A percentile compares a stretch with the other conserved stretches of the same genome.
phyloP scores from a whole-genome alignment of 106 monocot species.

The Dendrobium chrysotoxum region DNA sequence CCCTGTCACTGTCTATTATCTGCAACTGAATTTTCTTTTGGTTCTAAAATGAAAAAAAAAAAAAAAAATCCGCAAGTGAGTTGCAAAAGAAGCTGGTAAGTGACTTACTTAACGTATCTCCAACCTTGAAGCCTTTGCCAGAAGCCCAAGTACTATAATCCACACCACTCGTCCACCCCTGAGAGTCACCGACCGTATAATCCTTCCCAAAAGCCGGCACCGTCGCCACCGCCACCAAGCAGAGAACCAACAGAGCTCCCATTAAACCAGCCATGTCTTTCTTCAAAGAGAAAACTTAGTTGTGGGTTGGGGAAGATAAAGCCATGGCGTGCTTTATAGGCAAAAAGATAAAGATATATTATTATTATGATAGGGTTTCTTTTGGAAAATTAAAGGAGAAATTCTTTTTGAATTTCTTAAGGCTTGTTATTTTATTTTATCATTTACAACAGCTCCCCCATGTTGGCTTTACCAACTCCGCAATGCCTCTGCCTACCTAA shows the following conservation, averaged over 20 bases:
- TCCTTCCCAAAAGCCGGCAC: constrained; percentile 19
- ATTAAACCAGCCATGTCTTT: neutral
- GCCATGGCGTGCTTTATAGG: neutral
- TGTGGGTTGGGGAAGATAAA: neutral
- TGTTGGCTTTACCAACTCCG: constrained; percentile 2
- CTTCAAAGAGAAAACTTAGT: neutral
- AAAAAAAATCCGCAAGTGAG: neutral
- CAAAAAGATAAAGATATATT: neutral
- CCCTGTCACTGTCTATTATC: too few species aligned
- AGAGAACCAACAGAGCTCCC: neutral
- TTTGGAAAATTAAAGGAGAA: neutral
- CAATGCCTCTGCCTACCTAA: neutral
- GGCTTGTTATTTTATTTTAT: neutral
- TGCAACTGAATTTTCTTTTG: neutral
- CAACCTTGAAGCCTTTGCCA: constrained; percentile 35
- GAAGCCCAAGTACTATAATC: constrained; percentile 40
- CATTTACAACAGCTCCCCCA: neutral
- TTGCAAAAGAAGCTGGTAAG: neutral
- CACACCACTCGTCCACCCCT: constrained; percentile 28
- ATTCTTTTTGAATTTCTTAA: neutral
- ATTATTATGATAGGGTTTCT: neutral
- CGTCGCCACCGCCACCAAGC: neutral
- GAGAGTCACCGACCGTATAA: constrained; percentile 50
- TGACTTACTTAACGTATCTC: constrained; percentile 7
- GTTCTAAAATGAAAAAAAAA: neutral